Percentiles rank a stretch among this genome's conserved stretches.
Conservation (phyloP, 2,329 filamentous ascomycete species). For the Xylaria sp. region DNA sequence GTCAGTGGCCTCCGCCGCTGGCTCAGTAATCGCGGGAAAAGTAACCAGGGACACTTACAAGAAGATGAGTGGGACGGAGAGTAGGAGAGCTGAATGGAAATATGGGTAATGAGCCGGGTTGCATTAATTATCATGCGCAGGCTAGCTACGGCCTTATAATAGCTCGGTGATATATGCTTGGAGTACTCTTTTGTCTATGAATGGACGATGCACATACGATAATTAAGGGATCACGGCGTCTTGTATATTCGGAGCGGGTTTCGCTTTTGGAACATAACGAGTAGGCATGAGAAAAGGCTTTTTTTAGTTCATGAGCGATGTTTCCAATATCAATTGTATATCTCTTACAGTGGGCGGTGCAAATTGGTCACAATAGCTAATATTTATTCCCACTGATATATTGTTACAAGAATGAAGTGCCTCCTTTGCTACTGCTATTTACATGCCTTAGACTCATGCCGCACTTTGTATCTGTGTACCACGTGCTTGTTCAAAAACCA, state of each 20-base stretch:
- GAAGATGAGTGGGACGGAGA: constrained; percentile 22
- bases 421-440: background rate
- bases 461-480: too few species aligned
- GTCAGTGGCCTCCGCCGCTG: constrained; percentile 24
- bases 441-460: too few species aligned
- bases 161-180: background rate
- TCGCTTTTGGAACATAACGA: background rate
- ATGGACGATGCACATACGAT: constrained; percentile 20
- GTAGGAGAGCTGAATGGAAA: background rate
- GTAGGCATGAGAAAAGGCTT: constrained; percentile 18
- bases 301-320: constrained; percentile 12
- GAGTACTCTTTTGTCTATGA: constrained; percentile 11
- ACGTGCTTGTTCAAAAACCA: background rate
- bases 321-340: background rate
- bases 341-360: background rate
- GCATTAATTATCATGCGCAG: background rate
- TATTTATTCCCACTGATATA: too few species aligned
- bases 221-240: background rate
- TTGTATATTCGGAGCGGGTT: constrained; percentile 9
- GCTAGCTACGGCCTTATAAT: background rate
- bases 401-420: background rate
- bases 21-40: constrained; percentile 27
- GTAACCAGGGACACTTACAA: constrained; percentile 1
- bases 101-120: background rate
- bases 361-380: background rate